Evolutionary conservation across 805 yeast species (phyloP), one percentile per base, ranked within the genome.

Genomic region (Barnettozyma wickerhamii): DNA sequence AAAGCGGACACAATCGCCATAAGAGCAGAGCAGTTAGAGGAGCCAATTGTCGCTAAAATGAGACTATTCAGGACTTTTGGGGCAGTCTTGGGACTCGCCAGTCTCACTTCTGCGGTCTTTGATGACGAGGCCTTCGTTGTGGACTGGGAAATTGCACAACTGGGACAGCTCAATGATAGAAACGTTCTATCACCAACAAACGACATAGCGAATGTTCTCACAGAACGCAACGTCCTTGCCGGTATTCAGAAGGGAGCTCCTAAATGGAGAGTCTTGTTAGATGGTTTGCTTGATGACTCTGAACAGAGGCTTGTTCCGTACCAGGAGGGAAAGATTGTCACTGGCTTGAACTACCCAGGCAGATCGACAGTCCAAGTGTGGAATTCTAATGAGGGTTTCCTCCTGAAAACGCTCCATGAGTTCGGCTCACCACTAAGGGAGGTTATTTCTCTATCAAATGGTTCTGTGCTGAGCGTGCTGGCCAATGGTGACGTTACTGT

Each of bases 81-180:
- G 23, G 15, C 23, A 17, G 15, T 33, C 10, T 23, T 28, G n/a
- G 32, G 29, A 7, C 19, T 41, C 6, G 5, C 37, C 4, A 21
- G 29, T 17, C 14, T 18, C 4, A 15, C 38, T 1, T 6, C 6
- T 3, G 58, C 68, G 0, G 59, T 69, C 5, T 67, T 60, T 48
- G 59, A 68, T 19, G 82, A 77, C 39, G 81, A 77, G 45, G 79
- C 81, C 0, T 75, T 71, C 52, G 58, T 59, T 14, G 63, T 64
- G 26, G 86, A 80, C 49, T 79, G 82, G 81, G 71, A 75, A 34
- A 55, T 67, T 7, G 64, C 63, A 23, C 69, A 67, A 37, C 56
- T 74, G 21, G 81, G 81, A 1, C 49, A 53, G 6, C 62, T 71
- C 34, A 40, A 50, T 15, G 52, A 20, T 2, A 30, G 31, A 2